Percentiles rank a stretch among this genome's conserved stretches.
Evolutionary conservation across 352 stramenopile genomes (phyloP).

Genomic region (Pythium insidiosum): DNA sequence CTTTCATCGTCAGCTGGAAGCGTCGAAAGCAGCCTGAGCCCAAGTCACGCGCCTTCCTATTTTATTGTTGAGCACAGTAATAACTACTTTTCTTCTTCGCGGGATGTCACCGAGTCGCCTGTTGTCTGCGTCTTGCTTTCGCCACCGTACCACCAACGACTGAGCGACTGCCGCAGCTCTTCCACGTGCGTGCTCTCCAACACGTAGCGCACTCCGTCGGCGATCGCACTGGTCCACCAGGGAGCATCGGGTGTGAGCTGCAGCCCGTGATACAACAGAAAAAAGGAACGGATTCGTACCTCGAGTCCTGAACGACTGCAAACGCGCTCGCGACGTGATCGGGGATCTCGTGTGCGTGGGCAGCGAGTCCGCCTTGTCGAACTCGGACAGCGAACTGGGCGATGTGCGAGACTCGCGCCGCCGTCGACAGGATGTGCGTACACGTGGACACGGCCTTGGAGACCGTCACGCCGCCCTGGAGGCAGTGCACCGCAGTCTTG

Average conservation of each 20-base stretch:
- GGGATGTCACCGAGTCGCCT: not conserved
- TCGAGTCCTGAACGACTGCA: slow-evolving; percentile 46
- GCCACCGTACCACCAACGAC: slow-evolving; percentile 58
- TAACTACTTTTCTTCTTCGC: too few species aligned
- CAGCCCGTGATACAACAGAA: too few species aligned
- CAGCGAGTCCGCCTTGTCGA: slow-evolving; percentile 36
- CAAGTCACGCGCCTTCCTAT: too few species aligned
- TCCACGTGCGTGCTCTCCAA: slow-evolving; percentile 43
- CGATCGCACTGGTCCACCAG: slow-evolving; percentile 45
- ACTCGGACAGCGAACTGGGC: slow-evolving; percentile 35
- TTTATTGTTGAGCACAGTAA: too few species aligned
- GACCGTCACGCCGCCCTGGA: slow-evolving; percentile 58
- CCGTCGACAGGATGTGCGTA: slow-evolving; percentile 43
- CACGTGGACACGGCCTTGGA: slow-evolving; percentile 49
- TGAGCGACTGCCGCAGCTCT: slow-evolving; percentile 28
- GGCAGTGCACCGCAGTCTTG: slow-evolving; percentile 56
- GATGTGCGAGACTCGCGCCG: slow-evolving; percentile 37
- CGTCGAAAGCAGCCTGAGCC: too few species aligned
- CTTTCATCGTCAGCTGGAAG: too few species aligned
- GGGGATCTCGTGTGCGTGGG: slow-evolving; percentile 48
- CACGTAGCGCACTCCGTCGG: slow-evolving; percentile 47
- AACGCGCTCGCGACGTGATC: slow-evolving; percentile 49
- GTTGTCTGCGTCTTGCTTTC: not conserved
- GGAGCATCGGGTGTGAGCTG: too few species aligned
- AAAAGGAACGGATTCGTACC: too few species aligned